Evolutionary conservation across 176 grass and related monocot genomes (phyloP).

Genomic region (Raddia guianensis): DNA sequence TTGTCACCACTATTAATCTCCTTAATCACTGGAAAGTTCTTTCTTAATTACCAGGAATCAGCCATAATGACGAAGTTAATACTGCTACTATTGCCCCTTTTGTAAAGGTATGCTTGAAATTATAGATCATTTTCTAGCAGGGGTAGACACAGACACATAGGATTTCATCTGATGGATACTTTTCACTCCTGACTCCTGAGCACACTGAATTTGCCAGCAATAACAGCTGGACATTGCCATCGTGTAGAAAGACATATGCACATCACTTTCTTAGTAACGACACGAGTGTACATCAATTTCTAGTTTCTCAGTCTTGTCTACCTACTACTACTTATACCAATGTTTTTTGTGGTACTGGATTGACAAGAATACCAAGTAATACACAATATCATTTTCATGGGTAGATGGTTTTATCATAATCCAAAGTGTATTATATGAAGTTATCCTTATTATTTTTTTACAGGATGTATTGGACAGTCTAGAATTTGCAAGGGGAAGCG

Average conservation of each 20-base stretch:
- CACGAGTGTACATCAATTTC: too few relatives aligned
- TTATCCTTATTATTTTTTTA: not conserved
- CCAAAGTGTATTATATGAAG: not conserved
- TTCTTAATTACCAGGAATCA: conserved; percentile 61
- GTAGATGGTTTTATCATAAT: conserved; percentile 15
- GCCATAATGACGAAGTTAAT: conserved; percentile 70
- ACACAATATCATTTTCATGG: not conserved
- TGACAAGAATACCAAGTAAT: not conserved
- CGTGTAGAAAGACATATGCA: not conserved
- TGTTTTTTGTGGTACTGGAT: conserved; percentile 17
- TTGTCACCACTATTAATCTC: not conserved
- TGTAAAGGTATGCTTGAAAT: conserved; percentile 63
- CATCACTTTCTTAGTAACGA: too few relatives aligned
- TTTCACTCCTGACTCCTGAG: not conserved
- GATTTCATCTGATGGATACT: not conserved
- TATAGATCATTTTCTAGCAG: not conserved
- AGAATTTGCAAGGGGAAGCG: conserved; percentile 87
- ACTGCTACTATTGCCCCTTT: conserved; percentile 49
- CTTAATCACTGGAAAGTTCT: conserved; percentile 19
- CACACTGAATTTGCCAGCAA: not conserved
- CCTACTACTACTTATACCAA: too few relatives aligned
- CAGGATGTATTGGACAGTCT: conserved; percentile 90
- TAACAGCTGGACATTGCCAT: not conserved
- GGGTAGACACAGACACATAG: not conserved
- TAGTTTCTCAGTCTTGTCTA: too few relatives aligned